Conservation (phyloP, 1,139 yeast species). For the Scheffersomyces illinoinensis region DNA sequence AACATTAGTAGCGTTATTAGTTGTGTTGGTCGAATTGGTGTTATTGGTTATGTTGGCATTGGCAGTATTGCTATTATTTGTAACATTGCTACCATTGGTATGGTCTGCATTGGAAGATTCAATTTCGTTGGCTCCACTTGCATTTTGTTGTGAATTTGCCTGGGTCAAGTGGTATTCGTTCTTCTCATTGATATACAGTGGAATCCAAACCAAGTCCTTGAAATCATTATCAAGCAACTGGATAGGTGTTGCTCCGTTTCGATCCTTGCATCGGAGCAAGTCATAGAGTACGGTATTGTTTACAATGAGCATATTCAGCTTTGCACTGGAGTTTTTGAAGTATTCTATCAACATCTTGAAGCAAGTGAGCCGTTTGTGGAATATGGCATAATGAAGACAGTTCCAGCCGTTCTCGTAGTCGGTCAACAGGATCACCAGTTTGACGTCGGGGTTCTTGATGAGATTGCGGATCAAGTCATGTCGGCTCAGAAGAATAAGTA, state of each 20-base stretch:
- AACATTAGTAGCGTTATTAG: not conserved
- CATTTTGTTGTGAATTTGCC: not conserved
- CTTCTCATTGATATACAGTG: constrained; percentile 41
- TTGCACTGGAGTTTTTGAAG: constrained; percentile 15
- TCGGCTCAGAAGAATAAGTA: constrained; percentile 55
- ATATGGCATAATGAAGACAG: constrained; percentile 70
- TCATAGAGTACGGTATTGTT: constrained; percentile 25
- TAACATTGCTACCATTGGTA: not conserved
- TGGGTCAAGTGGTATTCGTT: constrained; percentile 19
- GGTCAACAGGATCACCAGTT: constrained; percentile 35
- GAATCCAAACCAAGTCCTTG: constrained; percentile 43
- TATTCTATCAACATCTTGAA: constrained; percentile 51
- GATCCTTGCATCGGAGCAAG: constrained; percentile 59
- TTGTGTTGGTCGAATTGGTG: not conserved
- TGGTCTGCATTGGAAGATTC: not conserved
- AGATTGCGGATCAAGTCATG: constrained; percentile 46
- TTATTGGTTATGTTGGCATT: not conserved
- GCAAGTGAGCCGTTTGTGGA: constrained; percentile 57
- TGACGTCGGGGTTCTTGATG: constrained; percentile 46
- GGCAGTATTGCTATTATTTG: not conserved
- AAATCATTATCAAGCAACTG: constrained; percentile 52
- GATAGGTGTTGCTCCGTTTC: constrained; percentile 65
- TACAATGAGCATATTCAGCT: constrained; percentile 16
- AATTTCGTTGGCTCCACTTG: not conserved
- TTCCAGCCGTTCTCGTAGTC: constrained; percentile 88